Evolutionary conservation across 805 yeast genomes (phyloP).

Genomic region (fission yeast (Schizosaccharomyces pombe)): DNA sequence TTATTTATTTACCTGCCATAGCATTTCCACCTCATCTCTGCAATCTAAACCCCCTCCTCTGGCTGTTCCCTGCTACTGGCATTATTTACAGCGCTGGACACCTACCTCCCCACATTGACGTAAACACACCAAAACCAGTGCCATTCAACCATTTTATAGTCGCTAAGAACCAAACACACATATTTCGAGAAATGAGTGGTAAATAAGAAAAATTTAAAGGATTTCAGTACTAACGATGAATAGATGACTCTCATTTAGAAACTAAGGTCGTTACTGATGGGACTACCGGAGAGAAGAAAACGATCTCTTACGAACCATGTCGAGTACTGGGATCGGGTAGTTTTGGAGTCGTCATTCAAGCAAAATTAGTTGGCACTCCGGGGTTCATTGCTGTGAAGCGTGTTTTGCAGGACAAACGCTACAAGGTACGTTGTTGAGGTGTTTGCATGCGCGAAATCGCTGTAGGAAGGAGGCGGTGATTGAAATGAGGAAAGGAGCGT

Average conservation of each 20-base stretch:
- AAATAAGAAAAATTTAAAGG: not conserved
- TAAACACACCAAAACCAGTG: too few species aligned
- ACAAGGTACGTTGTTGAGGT: conserved; percentile 34
- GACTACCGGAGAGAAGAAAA: conserved; percentile 35
- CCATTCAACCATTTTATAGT: too few species aligned
- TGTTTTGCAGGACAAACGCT: conserved; percentile 81
- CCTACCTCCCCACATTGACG: too few species aligned
- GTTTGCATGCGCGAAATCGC: too few species aligned
- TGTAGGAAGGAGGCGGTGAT: too few species aligned
- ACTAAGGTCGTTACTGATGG: conserved; percentile 52
- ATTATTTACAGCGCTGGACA: too few species aligned
- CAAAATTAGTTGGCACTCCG: not conserved
- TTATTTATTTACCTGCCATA: too few species aligned
- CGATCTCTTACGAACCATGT: conserved; percentile 53
- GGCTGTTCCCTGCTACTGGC: too few species aligned
- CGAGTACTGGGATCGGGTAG: conserved; percentile 94
- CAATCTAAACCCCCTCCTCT: too few species aligned
- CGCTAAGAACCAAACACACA: not conserved
- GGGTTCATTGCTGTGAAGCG: conserved; percentile 37
- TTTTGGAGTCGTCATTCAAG: conserved; percentile 74
- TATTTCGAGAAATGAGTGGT: not conserved
- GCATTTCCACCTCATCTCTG: too few species aligned
- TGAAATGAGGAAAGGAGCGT: too few species aligned
- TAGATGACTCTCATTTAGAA: not conserved
- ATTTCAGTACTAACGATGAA: not conserved